A percentile compares a stretch with the other conserved stretches of the same genome.
Conservation (phyloP, 148 eudicot species). For the Diospyros kaki region DNA sequence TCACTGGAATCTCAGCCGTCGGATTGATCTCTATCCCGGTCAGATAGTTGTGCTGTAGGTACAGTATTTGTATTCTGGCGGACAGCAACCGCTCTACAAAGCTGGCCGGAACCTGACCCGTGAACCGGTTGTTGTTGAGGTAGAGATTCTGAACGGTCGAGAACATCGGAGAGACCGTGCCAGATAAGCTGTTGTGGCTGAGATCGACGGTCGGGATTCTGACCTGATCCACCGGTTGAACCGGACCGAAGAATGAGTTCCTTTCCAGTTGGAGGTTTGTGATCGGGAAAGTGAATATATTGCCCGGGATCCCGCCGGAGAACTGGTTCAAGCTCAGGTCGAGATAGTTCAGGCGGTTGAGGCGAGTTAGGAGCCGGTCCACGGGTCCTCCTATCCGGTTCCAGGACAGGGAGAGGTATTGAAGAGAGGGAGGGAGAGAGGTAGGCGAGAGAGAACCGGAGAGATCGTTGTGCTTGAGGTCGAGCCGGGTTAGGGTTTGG, state of each 20-base stretch:
- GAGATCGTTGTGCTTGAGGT: conserved; percentile 64
- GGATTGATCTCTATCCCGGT: conserved; percentile 76
- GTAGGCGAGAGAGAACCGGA: conserved; percentile 49
- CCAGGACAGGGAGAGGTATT: conserved; percentile 61
- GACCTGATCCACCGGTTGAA: conserved; percentile 47
- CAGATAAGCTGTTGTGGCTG: conserved; percentile 70
- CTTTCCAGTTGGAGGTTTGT: conserved; percentile 61
- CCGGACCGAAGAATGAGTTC: conserved; percentile 58
- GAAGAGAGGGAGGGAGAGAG: conserved; percentile 48
- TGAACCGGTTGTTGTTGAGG: conserved; percentile 79
- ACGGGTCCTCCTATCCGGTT: conserved; percentile 68
- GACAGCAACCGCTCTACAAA: conserved; percentile 64
- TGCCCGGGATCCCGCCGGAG: conserved; percentile 60
- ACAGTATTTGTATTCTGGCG: conserved; percentile 50
- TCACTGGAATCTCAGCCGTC: conserved; percentile 77
- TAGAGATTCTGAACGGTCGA: conserved; percentile 67
- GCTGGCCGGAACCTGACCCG: conserved; percentile 55
- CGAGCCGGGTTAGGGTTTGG: conserved; percentile 52
- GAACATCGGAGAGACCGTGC: conserved; percentile 59
- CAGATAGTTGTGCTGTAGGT: conserved; percentile 79
- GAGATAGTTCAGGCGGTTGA: conserved; percentile 50
- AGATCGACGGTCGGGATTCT: conserved; percentile 64
- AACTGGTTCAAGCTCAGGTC: conserved; percentile 75
- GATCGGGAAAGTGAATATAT: conserved; percentile 52
- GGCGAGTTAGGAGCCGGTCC: conserved; percentile 24